These are phyloP conservation scores for Irpex sp. DNA, from an alignment of 1,284 basidiomycete genomes.

Conservation along the genomic window DNA sequence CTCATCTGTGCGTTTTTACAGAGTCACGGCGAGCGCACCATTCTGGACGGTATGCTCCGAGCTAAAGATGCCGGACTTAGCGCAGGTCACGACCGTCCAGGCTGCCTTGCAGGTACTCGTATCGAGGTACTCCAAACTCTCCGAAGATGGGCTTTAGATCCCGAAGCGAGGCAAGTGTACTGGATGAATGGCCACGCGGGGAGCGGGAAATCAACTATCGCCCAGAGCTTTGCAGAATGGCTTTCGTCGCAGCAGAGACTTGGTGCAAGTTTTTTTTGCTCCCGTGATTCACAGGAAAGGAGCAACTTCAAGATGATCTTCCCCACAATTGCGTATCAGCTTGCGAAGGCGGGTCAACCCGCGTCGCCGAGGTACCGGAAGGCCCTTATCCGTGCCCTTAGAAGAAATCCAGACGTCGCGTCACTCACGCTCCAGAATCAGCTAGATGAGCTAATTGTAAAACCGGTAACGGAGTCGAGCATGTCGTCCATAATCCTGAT, in stretches of 20 bases:
- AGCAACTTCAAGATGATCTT: conserved; percentile 20
- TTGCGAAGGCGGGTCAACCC: conserved; percentile 12
- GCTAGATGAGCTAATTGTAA: conserved; percentile 20
- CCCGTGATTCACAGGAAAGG: conserved; percentile 17
- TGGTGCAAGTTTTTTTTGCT: conserved; percentile 30
- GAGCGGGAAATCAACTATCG: conserved; percentile 14
- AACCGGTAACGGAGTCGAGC: conserved; percentile 12
- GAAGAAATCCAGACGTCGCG: conserved; percentile 13
- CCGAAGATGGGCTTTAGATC: background rate
- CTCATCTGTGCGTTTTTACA: background rate
- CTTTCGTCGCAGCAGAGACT: conserved; percentile 10
- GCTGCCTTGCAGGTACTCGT: background rate
- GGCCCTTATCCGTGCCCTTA: conserved; percentile 2
- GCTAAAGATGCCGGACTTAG: background rate
- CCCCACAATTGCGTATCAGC: conserved; percentile 23
- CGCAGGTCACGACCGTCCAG: background rate
- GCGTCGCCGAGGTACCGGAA: conserved; percentile 15
- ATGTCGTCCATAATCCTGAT: conserved; percentile 18
- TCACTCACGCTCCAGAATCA: conserved; percentile 11
- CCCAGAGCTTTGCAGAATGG: conserved; percentile 12
- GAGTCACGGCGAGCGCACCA: background rate
- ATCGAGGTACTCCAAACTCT: background rate
- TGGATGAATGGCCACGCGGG: conserved; percentile 16
- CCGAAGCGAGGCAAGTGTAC: background rate
- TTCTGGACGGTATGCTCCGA: background rate